Conservation (phyloP, 345 rosid genomes). For the Chamaenerion angustifolium region DNA sequence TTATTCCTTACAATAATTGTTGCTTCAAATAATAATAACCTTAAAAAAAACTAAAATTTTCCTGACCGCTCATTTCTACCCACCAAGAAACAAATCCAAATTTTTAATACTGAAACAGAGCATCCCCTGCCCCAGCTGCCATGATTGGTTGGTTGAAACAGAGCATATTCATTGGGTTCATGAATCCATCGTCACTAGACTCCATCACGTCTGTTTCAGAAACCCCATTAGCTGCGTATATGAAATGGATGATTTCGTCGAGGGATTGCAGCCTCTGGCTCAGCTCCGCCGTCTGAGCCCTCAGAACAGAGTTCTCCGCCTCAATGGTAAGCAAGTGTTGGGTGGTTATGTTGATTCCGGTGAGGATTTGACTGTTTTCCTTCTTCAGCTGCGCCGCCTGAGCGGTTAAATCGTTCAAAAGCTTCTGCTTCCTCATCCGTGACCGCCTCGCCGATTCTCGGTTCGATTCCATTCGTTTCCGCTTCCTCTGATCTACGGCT, state of each 20-base stretch:
- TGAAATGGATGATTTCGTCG: background rate
- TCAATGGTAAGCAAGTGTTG: background rate
- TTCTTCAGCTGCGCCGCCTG: constrained; percentile 1
- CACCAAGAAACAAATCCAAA: too few species aligned
- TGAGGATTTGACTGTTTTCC: constrained; percentile 2
- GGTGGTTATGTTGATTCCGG: constrained; percentile 1
- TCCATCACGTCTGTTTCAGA: too few species aligned
- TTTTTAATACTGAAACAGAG: too few species aligned
- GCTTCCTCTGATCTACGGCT: constrained; percentile 5
- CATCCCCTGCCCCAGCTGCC: too few species aligned
- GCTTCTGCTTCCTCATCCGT: constrained; percentile 10
- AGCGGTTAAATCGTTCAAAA: constrained; percentile 1
- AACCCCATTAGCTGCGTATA: too few species aligned
- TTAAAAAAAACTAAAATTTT: too few species aligned
- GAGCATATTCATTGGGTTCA: too few species aligned
- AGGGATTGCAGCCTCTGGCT: background rate
- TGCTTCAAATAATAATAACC: too few species aligned
- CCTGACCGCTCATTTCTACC: too few species aligned
- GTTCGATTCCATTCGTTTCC: constrained; percentile 5
- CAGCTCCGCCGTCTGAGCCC: constrained; percentile 1
- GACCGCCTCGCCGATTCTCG: constrained; percentile 6
- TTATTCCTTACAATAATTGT: too few species aligned
- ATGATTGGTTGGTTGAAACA: too few species aligned
- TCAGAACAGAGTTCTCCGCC: constrained; percentile 6
- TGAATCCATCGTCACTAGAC: too few species aligned